Conservation (phyloP, 2,329 filamentous ascomycete species). For the Fusarium camptoceras region DNA sequence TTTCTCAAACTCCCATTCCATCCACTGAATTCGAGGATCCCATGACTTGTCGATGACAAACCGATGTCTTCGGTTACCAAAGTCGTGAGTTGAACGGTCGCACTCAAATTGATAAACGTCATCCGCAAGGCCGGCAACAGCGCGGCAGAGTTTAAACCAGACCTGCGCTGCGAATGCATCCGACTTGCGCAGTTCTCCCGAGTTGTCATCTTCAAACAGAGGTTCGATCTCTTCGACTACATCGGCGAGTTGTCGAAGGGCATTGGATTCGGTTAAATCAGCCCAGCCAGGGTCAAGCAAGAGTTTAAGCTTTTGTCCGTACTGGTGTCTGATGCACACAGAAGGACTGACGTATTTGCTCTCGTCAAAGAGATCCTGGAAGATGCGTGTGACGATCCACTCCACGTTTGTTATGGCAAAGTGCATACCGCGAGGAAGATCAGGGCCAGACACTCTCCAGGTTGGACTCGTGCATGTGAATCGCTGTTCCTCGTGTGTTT, state of each 20-base stretch:
- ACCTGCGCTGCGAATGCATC: not conserved
- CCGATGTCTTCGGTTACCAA: slow-evolving; percentile 7
- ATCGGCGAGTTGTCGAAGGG: not conserved
- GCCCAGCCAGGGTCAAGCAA: not conserved
- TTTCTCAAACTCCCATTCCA: not conserved
- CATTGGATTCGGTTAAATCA: not conserved
- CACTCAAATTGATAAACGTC: not conserved
- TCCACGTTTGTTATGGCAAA: slow-evolving; percentile 11
- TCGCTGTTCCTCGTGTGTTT: rapidly evolving
- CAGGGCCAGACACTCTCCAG: not conserved
- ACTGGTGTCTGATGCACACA: not conserved
- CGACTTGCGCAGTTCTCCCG: rapidly evolving
- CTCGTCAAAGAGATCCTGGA: not conserved
- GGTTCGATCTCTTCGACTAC: not conserved
- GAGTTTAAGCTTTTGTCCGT: not conserved
- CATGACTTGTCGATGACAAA: slow-evolving; percentile 2
- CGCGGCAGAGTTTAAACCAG: slow-evolving; percentile 7
- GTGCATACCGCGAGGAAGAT: slow-evolving; percentile 6
- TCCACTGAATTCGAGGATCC: slow-evolving; percentile 26
- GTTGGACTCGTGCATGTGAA: not conserved
- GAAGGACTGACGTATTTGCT: not conserved
- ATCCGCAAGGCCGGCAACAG: slow-evolving; percentile 1
- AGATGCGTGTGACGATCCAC: slow-evolving; percentile 5
- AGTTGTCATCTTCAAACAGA: not conserved
- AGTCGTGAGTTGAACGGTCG: not conserved